Base-by-base conservation (phyloP, 371 early-diverging fungal genomes). In the Sporodiniella umbellata region DNA sequence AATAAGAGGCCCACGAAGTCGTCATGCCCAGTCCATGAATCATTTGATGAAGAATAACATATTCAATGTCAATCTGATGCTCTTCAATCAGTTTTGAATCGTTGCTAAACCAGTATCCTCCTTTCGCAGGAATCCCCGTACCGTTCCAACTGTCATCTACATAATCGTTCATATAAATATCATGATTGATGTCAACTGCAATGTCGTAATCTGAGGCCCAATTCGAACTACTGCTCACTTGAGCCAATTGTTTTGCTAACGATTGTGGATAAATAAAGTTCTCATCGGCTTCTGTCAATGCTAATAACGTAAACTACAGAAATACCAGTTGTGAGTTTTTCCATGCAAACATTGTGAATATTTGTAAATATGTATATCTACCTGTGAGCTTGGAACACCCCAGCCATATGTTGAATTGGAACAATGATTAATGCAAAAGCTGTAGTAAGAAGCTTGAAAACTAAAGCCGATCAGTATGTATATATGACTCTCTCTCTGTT, bases 1-100 rank as follows among this genome's bases (percentile, higher is more conserved):
- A 69, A 49, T 66, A 66, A n/a, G 66, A 56, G 8, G 63, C 62
- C 70, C 70, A 69, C 10, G 70, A 65, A 45, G 62, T 65, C 4
- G 50, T 22, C 58, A 68, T 64, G 18, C 68, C 68, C 12, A 60
- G 42, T 17, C 68, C 68, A 58, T 68, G 68, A 14, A 68, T 53
- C 52, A 68, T 57, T 37, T 68, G 64, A 25, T 68, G 68, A 12
- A 68, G 24, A 7, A 68, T 55, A 7, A 68, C 55, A 53, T 64
- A 68, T 51, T 60, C 52, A 35, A 68, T 19, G 40, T 68, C 68
- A 3, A 68, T 42, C 39, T 68, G 68, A 28, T 61, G n/a, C 17
- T 53, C 57, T 15, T 51, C 15, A 8, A 68, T 68, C 12, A 44
- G 15, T 15, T n/a, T 7, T 24, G 44, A 40, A 37, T 35, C 25